phyloP scores from a whole-genome alignment of 257 asterid genomes.

The Gentiana straminea region DNA sequence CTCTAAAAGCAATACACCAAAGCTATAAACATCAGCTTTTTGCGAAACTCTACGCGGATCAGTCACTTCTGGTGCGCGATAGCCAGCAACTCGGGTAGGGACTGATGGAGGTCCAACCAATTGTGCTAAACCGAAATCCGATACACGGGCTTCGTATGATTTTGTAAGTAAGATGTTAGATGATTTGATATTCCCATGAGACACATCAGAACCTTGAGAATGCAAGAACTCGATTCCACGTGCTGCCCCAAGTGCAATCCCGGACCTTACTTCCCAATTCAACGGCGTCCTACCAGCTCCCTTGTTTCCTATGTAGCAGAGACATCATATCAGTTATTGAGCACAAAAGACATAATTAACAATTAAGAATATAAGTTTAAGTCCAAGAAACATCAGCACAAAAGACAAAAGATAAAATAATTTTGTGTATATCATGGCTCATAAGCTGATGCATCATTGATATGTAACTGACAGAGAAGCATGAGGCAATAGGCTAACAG shows the following conservation, averaged over 20 bases:
- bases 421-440: too few relatives aligned
- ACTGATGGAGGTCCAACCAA: slow-evolving; percentile 68
- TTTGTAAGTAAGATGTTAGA: slow-evolving; percentile 76
- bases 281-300: slow-evolving; percentile 70
- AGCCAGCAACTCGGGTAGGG: slow-evolving; percentile 62
- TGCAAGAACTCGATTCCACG: slow-evolving; percentile 68
- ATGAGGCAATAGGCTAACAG: too few relatives aligned
- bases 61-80: slow-evolving; percentile 82
- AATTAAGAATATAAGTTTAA: too few relatives aligned
- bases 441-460: too few relatives aligned
- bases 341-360: too few relatives aligned
- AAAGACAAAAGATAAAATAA: too few relatives aligned
- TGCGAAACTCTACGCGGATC: slow-evolving; percentile 72
- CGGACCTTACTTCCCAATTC: slow-evolving; percentile 57
- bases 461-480: too few relatives aligned
- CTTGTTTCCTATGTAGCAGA: slow-evolving; percentile 52
- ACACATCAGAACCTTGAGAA: slow-evolving; percentile 36
- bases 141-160: slow-evolving; percentile 47
- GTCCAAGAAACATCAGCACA: too few relatives aligned
- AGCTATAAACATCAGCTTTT: slow-evolving; percentile 69
- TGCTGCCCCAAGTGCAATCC: slow-evolving; percentile 73
- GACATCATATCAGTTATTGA: background rate
- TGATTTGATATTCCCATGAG: slow-evolving; percentile 77
- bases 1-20: slow-evolving; percentile 63
- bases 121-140: slow-evolving; percentile 69